phyloP scores from a whole-genome alignment of 2,329 filamentous ascomycete genomes.

The Aureobasidium sp. region DNA sequence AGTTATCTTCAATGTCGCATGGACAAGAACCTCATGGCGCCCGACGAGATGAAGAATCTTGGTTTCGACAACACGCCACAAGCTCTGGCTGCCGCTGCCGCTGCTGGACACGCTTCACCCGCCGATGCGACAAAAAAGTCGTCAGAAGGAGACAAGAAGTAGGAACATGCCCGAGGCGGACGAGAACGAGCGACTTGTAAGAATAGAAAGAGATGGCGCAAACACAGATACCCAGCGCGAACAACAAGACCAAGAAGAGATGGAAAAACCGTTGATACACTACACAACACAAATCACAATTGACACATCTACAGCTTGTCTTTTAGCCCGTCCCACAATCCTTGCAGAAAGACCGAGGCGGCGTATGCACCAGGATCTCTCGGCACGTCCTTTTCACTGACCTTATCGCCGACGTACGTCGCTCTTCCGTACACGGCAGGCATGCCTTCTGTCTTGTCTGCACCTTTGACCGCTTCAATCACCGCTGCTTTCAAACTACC shows the following conservation, averaged over 20 bases:
- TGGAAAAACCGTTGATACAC: neutral
- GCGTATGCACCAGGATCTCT: conserved; percentile 34
- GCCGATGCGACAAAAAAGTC: neutral
- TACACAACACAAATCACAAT: neutral
- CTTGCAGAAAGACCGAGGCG: conserved; percentile 29
- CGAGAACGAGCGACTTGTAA: neutral
- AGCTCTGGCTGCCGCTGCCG: conserved; percentile 2
- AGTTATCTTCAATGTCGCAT: conserved; percentile 85
- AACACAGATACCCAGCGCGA: neutral
- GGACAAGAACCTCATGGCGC: conserved; percentile 93
- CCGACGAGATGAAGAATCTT: conserved; percentile 88
- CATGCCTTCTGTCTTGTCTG: conserved; percentile 30
- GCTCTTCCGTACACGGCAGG: conserved; percentile 31
- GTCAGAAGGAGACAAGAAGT: neutral
- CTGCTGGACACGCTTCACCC: conserved; percentile 2
- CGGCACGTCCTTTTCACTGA: conserved; percentile 22
- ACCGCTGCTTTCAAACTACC: conserved; percentile 25
- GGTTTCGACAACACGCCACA: conserved; percentile 53
- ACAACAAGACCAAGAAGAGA: neutral
- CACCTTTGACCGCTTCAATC: conserved; percentile 26
- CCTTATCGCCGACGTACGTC: conserved; percentile 30
- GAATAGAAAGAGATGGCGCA: neutral
- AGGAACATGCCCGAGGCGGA: neutral
- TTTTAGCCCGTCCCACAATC: conserved; percentile 23
- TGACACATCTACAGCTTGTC: neutral